phyloP scores from a whole-genome alignment of 176 grass and related monocot genomes.

The Bolboschoenus planiculmis region DNA sequence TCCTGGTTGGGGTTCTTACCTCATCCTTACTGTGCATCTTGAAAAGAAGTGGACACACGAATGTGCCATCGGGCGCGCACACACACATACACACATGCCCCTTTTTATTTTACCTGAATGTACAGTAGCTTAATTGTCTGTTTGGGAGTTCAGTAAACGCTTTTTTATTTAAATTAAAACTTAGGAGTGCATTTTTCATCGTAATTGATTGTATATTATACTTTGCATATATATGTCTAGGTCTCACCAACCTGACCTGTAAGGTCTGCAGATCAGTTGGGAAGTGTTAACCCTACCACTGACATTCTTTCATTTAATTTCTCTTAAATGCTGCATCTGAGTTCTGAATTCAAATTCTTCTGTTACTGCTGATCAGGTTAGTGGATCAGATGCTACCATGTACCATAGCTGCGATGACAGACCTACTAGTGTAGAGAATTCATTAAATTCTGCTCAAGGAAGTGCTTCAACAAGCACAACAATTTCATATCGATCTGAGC shows the following conservation, averaged over 20 bases:
- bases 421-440: constrained; percentile 2
- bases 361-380: constrained; percentile 30
- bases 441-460: constrained; percentile 23
- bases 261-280: not conserved
- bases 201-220: not conserved
- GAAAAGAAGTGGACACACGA: not conserved
- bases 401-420: constrained; percentile 40
- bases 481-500: constrained; percentile 21
- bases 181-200: not conserved
- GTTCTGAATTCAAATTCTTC: not conserved
- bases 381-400: constrained; percentile 46
- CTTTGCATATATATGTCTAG: not conserved
- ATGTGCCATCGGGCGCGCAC: not conserved
- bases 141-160: not conserved
- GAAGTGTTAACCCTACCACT: not conserved
- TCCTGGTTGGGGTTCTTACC: not conserved
- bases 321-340: not conserved
- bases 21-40: not conserved
- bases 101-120: not conserved
- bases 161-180: not conserved
- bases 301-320: not conserved
- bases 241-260: not conserved
- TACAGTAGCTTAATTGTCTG: not conserved
- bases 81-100: not conserved
- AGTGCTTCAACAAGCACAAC: constrained; percentile 27